These are phyloP conservation scores for Cryptosporidium bovis DNA, from an alignment of 169 alveolate species.

Conservation along the genomic window DNA sequence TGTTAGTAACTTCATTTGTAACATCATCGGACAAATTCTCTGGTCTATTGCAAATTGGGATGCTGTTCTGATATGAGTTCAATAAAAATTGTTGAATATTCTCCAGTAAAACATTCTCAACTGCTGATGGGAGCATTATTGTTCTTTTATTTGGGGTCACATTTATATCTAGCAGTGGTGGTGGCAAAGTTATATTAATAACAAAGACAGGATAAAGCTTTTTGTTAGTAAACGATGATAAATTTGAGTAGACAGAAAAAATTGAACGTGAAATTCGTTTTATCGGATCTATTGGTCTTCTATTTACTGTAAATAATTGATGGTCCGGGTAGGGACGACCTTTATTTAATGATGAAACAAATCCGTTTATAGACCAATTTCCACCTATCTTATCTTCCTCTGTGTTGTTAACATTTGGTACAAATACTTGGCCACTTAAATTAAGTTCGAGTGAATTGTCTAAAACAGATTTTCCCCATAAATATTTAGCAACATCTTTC, in stretches of 20 bases:
- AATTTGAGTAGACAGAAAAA: conserved; percentile 37
- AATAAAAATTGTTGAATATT: conserved; percentile 24
- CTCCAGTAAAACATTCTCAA: conserved; percentile 26
- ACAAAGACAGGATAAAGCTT: conserved; percentile 65
- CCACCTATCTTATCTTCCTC: conserved; percentile 44
- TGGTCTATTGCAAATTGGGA: conserved; percentile 23
- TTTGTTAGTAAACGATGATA: conserved; percentile 31
- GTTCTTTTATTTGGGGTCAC: conserved; percentile 65
- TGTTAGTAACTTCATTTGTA: not conserved
- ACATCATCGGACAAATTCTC: not conserved
- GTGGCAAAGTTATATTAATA: conserved; percentile 44
- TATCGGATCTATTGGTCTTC: conserved; percentile 39
- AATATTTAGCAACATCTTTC: conserved; percentile 49
- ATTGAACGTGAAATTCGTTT: conserved; percentile 39
- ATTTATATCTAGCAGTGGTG: conserved; percentile 32
- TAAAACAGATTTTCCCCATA: conserved; percentile 60
- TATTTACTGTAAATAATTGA: conserved; percentile 45
- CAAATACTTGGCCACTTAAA: conserved; percentile 37
- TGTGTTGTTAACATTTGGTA: conserved; percentile 5
- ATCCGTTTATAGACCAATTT: conserved; percentile 39
- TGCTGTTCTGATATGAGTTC: conserved; percentile 21
- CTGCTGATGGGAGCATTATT: conserved; percentile 46
- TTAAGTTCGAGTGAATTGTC: conserved; percentile 32
- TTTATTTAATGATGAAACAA: conserved; percentile 57
- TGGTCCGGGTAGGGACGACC: conserved; percentile 68